Evolutionary conservation across 768 basidiomycete species (phyloP), one percentile per base, ranked within the genome.

Genomic region (Postia placenta): DNA sequence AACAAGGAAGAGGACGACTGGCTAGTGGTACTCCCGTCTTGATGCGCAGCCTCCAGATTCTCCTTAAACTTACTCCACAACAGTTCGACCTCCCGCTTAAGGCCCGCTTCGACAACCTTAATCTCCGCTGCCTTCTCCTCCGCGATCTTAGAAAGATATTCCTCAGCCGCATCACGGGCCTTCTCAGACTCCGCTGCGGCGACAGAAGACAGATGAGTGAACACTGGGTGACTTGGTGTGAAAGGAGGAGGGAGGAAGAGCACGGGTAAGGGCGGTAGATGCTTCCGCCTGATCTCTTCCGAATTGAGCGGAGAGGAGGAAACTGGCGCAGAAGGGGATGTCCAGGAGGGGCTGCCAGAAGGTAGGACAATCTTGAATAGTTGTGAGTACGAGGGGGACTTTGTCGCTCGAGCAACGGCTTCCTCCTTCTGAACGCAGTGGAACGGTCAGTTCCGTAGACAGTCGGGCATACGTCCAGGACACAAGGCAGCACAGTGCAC

Each of bases 201-300:
- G 42, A 81, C 59, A 20, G 74, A 69, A 14, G 82, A 73, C 26
- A 91, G 70, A 61, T 86, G 80, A 37, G 70, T 53, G 59, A 90
- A 91, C 36, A 81, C 76, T 5, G 80, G 79, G 56, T 91, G 85
- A 15, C 83, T 79, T 5, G 88, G 83, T 0, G 83, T 78, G 64
- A 86, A 90, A 15, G 88, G 87, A 19, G 83, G 79, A 15, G 87
- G 87, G 23, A 81, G 79, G 61, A 88, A 85, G 33, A 90, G 66
- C 4, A 83, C 74, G 33, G 74, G 74, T 53, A 85, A 56, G 49
- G 72, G 64, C 33, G 79, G 74, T 38, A 90, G 68, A 61, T 53
- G 44, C 20, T 30, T 45, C 49, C 51, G 74, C 23, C 50, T 37
- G 23, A 52, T 39, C 19, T 42, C 49, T 14, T 51, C 23, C 30